These are phyloP conservation scores for Ascochyta rabiei DNA, from an alignment of 2,329 filamentous ascomycete species.

Conservation along the genomic window DNA sequence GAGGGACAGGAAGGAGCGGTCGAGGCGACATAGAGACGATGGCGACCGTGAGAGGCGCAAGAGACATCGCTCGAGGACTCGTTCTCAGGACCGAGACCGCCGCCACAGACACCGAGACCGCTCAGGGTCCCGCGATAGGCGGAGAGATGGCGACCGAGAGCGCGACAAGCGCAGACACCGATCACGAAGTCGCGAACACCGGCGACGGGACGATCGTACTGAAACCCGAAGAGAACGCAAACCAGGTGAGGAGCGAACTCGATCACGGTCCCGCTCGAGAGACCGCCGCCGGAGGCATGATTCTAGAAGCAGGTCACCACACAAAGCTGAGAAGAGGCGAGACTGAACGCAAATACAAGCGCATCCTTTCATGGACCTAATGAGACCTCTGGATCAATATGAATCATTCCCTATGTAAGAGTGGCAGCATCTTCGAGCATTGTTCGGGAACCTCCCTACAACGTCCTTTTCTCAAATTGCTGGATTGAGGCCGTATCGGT, in stretches of 20 bases:
- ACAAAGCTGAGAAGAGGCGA: slow-evolving; percentile 16
- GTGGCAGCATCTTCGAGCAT: no score
- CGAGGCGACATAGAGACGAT: slow-evolving; percentile 33
- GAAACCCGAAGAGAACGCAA: slow-evolving; percentile 32
- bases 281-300: slow-evolving; percentile 23
- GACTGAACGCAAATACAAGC: slow-evolving; percentile 7
- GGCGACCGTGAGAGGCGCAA: slow-evolving; percentile 32
- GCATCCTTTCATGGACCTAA: neutral
- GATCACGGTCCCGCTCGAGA: slow-evolving; percentile 11
- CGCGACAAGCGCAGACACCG: slow-evolving; percentile 40
- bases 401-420: no score
- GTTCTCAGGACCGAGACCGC: slow-evolving; percentile 36
- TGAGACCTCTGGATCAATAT: no score
- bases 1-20: slow-evolving; percentile 32
- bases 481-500: no score
- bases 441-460: no score
- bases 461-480: no score
- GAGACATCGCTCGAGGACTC: slow-evolving; percentile 35
- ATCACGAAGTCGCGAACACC: slow-evolving; percentile 37
- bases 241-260: slow-evolving; percentile 31
- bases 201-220: slow-evolving; percentile 30
- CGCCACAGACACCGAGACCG: slow-evolving; percentile 37
- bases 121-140: slow-evolving; percentile 38
- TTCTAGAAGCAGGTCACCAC: slow-evolving; percentile 30
- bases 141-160: slow-evolving; percentile 33